Base-by-base conservation (phyloP, 345 rosid genomes). In the Rhodomyrtus tomentosa region DNA sequence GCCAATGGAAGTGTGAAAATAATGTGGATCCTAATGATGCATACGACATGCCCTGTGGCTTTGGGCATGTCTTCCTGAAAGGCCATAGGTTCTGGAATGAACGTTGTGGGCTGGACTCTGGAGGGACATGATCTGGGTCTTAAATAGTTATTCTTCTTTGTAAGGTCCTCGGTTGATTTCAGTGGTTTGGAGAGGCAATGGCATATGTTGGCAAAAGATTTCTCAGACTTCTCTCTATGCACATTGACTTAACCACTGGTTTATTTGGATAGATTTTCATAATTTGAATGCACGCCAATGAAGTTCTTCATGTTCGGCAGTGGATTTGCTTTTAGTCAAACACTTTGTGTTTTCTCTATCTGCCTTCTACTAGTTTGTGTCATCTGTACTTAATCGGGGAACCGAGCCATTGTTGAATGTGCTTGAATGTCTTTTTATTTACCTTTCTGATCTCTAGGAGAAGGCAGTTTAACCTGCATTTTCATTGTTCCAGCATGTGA, bases 401-500 rank as follows among this genome's bases (percentile, higher is more conserved):
- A 36, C 45, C 79, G 4, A 68, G 45, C 45, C 45, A 9, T 18
- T 18, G 79, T 36, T 68, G 79, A 84, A 29, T 36, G 36, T 42
- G 8, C 56, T 80, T 21, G 24, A 55, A 21, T 56, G 55, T 51
- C 68, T 4, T 68, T 50, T 48, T 49, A 36, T n/a, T 48, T 79
- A 29, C 18, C n/a, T 56, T 83, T 27, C 52, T 72, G 27, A 55
- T 83, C 55, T 51, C 42, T 49, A 32, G 50, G 14, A 51, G 22
- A 51, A 81, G 83, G 58, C 5, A 20, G 50, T 51, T 50, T 24
- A 25, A 49, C 51, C 6, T 22, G 76, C 10, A 49, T 45, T 25
- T 52, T 27, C 10, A 4, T 83, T 84, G 38, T 85, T 85, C 62
- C 92, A 93, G 96, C 95, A 79, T 92, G 95, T 80, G 96, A 93